Base-by-base conservation (phyloP, 208 protist genomes). In the Leishmania aethiopica region DNA sequence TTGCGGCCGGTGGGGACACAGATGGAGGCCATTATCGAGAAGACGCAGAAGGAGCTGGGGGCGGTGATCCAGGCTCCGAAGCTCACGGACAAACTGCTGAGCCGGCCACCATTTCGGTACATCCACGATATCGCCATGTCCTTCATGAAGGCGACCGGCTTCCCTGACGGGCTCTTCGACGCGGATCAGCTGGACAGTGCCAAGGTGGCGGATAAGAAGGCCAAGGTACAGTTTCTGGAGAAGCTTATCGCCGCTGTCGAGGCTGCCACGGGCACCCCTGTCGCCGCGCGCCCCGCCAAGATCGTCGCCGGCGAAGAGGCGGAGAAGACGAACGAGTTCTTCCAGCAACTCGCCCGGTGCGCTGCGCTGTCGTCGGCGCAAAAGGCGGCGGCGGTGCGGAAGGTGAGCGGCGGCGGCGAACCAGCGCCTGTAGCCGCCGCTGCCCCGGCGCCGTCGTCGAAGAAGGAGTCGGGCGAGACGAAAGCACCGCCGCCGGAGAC, bases 71-170 rank as follows among this genome's bases (percentile, higher is more conserved):
- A 89, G 32, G 49, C 88, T 8, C 96, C 96, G 3, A 96, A 97
- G 84, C 88, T 98, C 25, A 92, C 93, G 42, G 96, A 98, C 45
- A 98, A 98, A 80, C 92, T 96, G 10, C 92, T 98, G 37, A 81
- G 81, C 57, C 89, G 89, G 42, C 96, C 96, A 8, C 96, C 96
- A 1, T 98, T 98, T 81, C 93, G 94, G 53, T 98, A 97, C 86
- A 73, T 98, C 19, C 93, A 97, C 81, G 96, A 98, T 82, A 90
- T 98, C 64, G 91, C 96, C 32, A 93, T 90, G 60, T 86, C 79
- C 64, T 89, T 97, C 42, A 81, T 93, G 7, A 89, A 89, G 71
- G 55, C 92, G 32, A 93, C 85, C 37, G 85, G 84, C n/a, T 98
- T 97, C 78, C 94, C 94, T 17, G 87, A 93, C 19, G 90, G 86